A percentile compares a stretch with the other conserved stretches of the same genome.
Conservation (phyloP, 2,329 filamentous ascomycete genomes). For the Boeremia lycopersici region DNA sequence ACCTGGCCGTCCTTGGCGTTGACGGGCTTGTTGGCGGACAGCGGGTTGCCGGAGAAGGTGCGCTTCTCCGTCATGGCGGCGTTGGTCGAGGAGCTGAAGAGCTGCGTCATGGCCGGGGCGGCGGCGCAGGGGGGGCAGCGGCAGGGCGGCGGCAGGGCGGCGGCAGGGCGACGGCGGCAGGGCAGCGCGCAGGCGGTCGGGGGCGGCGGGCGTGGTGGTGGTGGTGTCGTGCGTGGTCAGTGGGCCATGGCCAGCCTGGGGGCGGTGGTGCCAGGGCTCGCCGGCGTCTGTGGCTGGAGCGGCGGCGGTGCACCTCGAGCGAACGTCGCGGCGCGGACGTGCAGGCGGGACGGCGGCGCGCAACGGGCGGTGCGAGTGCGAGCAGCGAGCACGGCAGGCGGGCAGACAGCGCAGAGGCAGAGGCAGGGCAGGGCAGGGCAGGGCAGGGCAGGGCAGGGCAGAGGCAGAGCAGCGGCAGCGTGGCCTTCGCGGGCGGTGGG, state of each 20-base stretch:
- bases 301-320: conserved; percentile 28
- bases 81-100: conserved; percentile 49
- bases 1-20: conserved; percentile 60
- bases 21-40: conserved; percentile 55
- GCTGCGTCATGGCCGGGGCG: conserved; percentile 47
- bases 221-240: conserved; percentile 33
- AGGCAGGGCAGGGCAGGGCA: not conserved
- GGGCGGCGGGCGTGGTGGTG: conserved; percentile 4
- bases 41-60: conserved; percentile 54
- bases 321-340: conserved; percentile 28
- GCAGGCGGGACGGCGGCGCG: conserved; percentile 6
- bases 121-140: conserved; percentile 2
- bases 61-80: conserved; percentile 53
- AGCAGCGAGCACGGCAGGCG: conserved; percentile 5
- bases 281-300: conserved; percentile 32
- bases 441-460: not conserved
- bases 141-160: conserved; percentile 12
- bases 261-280: conserved; percentile 26
- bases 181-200: conserved; percentile 8
- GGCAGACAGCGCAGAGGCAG: not conserved
- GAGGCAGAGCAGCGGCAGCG: not conserved
- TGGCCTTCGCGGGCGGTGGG: conserved; percentile 1
- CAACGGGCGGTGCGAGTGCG: not conserved
- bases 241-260: conserved; percentile 39
- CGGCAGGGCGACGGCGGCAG: not conserved